These are phyloP conservation scores for Mycena vitilis DNA, from an alignment of 768 basidiomycete species.

Conservation along the genomic window DNA sequence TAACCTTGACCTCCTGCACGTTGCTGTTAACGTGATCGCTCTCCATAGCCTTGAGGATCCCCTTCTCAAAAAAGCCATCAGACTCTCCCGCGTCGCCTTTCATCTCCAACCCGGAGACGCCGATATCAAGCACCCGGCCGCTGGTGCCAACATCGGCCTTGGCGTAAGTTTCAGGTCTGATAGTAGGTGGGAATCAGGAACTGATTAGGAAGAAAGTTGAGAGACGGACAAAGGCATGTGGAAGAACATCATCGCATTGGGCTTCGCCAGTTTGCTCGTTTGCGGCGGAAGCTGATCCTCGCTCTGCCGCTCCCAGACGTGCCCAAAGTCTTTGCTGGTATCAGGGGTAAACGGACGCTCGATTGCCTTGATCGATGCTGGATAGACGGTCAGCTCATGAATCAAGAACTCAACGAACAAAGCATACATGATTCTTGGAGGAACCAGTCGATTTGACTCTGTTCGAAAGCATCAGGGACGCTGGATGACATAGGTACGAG, in stretches of 20 bases:
- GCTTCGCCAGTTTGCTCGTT: slow-evolving; percentile 78
- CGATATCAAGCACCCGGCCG: slow-evolving; percentile 75
- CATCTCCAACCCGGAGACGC: slow-evolving; percentile 68
- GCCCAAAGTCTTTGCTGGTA: slow-evolving; percentile 73
- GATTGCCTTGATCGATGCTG: slow-evolving; percentile 75
- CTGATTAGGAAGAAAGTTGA: not conserved
- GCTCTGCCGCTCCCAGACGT: slow-evolving; percentile 71
- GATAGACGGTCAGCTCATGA: not conserved
- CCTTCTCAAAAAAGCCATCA: slow-evolving; percentile 89
- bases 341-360: slow-evolving; percentile 89
- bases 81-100: slow-evolving; percentile 75
- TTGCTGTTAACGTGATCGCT: slow-evolving; percentile 67
- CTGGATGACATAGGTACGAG: not conserved
- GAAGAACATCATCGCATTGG: slow-evolving; percentile 97
- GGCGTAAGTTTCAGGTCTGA: slow-evolving; percentile 79
- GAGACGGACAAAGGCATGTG: slow-evolving; percentile 88
- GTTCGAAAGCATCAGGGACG: slow-evolving; percentile 38
- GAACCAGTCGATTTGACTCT: slow-evolving; percentile 92
- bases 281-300: slow-evolving; percentile 68
- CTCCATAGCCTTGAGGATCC: slow-evolving; percentile 77
- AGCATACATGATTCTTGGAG: slow-evolving; percentile 75
- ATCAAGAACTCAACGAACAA: not conserved
- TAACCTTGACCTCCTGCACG: slow-evolving; percentile 83
- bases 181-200: slow-evolving; percentile 1
- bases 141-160: slow-evolving; percentile 76